Evolutionary conservation across 768 basidiomycete species (phyloP), one percentile per base, ranked within the genome.

Genomic region (Psilocybe sp.): DNA sequence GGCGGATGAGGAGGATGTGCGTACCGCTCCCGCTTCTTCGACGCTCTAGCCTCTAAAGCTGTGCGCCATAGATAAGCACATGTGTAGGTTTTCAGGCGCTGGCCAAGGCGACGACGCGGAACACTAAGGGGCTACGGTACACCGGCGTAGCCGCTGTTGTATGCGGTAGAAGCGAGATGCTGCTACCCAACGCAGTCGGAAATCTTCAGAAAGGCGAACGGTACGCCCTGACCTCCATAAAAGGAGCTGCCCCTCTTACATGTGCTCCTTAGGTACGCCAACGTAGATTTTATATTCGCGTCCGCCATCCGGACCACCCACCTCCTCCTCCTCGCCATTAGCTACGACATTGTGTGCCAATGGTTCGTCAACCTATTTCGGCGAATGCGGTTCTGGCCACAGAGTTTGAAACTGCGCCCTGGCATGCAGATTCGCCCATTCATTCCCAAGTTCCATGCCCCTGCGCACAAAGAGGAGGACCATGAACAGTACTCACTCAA

Each of bases 281-380:
- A 58, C 20, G 55, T 58, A 54, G 57, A 58, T 41, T 58, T 44
- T 20, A 41, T 58, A 2, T 50, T 58, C 14, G 51, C 38, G 0
- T 40, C 53, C 2, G 34, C 53, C 5, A 32, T 58, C 19, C 46
- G 36, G 23, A 15, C 19, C 19, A 28, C 38, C n/a, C 15, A 13
- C 4, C 16, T 47, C 11, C 15, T 32, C 5, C 34, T 35, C 1
- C 31, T 58, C 12, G 7, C 51, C 0, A 47, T 55, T 35, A 60
- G 59, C n/a, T 71, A 68, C 51, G 67, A 69, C 52, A 67, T 69
- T 20, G 55, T 51, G 3, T 68, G 69, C 51, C 64, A 66, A 20
- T 70, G 60, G 55, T 59, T 13, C 36, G 52, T 53, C 31, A 58
- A 67, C 14, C 47, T 70, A 2, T 34, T 23, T 28, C 32, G 20